A percentile compares a stretch with the other conserved stretches of the same genome.
These are phyloP conservation scores for Bjerkandera adusta DNA, from an alignment of 1,284 basidiomycete genomes.

Conservation along the genomic window DNA sequence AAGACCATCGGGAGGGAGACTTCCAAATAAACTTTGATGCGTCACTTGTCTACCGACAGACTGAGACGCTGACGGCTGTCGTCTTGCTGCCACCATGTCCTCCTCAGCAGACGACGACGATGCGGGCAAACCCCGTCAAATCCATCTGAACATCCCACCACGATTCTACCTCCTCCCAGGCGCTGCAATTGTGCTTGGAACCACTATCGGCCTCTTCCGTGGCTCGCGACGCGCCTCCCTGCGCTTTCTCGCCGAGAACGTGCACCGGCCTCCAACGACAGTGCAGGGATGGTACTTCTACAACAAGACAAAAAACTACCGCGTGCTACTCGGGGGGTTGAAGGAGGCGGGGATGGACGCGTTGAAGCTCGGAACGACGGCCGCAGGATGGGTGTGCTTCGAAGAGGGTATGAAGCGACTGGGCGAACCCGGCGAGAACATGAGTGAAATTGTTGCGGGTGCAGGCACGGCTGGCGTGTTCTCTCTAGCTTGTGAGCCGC, in stretches of 20 bases:
- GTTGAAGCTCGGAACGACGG: conserved; percentile 51
- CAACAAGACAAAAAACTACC: conserved; percentile 91
- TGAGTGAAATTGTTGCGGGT: conserved; percentile 62
- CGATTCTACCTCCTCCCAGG: conserved; percentile 48
- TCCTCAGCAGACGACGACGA: conserved; percentile 13
- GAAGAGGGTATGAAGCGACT: conserved; percentile 57
- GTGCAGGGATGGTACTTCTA: conserved; percentile 89
- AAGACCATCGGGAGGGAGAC: too few species aligned
- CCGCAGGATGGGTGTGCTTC: conserved; percentile 62
- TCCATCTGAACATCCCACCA: conserved; percentile 36
- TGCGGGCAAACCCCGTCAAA: conserved; percentile 19
- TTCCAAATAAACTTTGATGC: conserved; percentile 7
- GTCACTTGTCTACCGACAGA: neutral
- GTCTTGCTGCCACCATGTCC: conserved; percentile 10
- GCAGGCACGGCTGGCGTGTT: conserved; percentile 60
- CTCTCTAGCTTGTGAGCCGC: conserved; percentile 59
- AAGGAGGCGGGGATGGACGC: conserved; percentile 63
- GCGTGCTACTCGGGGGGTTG: conserved; percentile 71
- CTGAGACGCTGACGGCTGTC: neutral
- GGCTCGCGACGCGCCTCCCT: conserved; percentile 54
- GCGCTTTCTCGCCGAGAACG: conserved; percentile 53
- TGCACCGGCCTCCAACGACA: conserved; percentile 77
- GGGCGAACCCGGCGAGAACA: conserved; percentile 41
- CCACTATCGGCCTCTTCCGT: conserved; percentile 65
- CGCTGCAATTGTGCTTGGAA: conserved; percentile 58